Conservation (phyloP, 306 rosid genomes). For the Quercus parvula region DNA sequence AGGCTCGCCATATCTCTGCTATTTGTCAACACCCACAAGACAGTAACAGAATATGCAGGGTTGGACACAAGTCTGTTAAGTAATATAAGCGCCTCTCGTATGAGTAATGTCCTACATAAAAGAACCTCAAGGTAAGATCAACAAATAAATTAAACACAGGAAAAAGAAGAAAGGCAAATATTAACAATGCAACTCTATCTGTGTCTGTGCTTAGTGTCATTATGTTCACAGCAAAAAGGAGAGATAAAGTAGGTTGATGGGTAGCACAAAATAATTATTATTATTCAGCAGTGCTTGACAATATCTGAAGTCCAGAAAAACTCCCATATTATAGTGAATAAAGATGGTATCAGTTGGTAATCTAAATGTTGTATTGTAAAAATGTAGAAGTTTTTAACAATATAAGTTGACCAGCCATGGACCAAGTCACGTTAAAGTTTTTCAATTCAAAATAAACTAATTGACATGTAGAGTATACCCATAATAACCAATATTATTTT, state of each 20-base stretch:
- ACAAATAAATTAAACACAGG: background rate
- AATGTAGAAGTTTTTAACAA: background rate
- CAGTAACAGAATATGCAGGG: constrained; percentile 52
- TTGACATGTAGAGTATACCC: background rate
- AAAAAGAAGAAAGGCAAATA: background rate
- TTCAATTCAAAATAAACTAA: no score
- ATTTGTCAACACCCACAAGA: constrained; percentile 47
- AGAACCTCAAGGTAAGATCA: constrained; percentile 14
- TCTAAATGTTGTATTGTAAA: background rate
- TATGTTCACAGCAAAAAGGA: no score
- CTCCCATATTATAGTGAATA: background rate
- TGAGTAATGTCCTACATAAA: constrained; percentile 68
- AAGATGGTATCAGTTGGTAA: background rate
- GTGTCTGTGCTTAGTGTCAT: no score
- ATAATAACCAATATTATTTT: background rate
- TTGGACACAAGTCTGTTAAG: constrained; percentile 79
- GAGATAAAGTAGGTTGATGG: no score
- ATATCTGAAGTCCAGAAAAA: background rate
- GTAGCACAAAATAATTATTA: no score
- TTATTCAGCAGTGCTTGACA: no score
- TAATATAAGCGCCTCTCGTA: constrained; percentile 81
- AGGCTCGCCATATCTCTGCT: constrained; percentile 71
- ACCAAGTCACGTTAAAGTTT: no score
- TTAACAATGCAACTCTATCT: background rate
- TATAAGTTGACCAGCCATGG: background rate